Conservation (phyloP, 2,329 filamentous ascomycete species). For the Pseudopithomyces maydicus region DNA sequence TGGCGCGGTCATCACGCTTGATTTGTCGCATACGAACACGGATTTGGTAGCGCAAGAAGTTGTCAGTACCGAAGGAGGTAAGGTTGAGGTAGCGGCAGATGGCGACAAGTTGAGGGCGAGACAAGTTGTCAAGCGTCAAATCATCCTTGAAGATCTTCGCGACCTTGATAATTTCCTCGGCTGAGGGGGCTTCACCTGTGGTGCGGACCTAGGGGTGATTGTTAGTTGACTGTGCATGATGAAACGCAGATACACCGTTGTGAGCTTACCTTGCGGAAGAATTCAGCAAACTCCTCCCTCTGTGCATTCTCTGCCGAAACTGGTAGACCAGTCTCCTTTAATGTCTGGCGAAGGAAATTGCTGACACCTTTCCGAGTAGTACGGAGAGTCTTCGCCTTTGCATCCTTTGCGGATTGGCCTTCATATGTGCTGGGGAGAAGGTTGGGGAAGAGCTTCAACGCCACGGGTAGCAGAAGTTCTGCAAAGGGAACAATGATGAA, state of each 20-base stretch:
- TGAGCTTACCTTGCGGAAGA: slow-evolving; percentile 86
- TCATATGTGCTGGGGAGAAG: slow-evolving; percentile 97
- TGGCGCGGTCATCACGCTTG: slow-evolving; percentile 95
- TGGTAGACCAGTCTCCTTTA: slow-evolving; percentile 92
- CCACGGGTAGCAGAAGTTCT: slow-evolving; percentile 88
- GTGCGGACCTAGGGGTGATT: slow-evolving; percentile 57
- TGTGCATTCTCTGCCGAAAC: slow-evolving; percentile 82
- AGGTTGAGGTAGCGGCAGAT: slow-evolving; percentile 99
- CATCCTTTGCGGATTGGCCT: slow-evolving; percentile 85
- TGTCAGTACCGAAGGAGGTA: slow-evolving; percentile 94
- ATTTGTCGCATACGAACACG: slow-evolving; percentile 98
- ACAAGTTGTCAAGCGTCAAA: slow-evolving; percentile 94
- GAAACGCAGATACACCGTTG: not conserved
- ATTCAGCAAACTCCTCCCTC: slow-evolving; percentile 91
- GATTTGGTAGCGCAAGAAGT: slow-evolving; percentile 96
- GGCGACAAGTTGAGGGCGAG: slow-evolving; percentile 90
- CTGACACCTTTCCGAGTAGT: slow-evolving; percentile 93
- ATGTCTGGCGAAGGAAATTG: slow-evolving; percentile 82
- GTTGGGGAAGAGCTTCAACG: slow-evolving; percentile 94
- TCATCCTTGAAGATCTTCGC: slow-evolving; percentile 99
- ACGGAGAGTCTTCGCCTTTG: slow-evolving; percentile 80
- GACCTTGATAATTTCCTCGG: slow-evolving; percentile 94
- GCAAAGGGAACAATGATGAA: slow-evolving; percentile 97
- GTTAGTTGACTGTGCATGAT: slow-evolving; percentile 13
- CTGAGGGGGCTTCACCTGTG: slow-evolving; percentile 86